Conservation (phyloP, 73 alveolate genomes). For the Paramecium caudatum region DNA sequence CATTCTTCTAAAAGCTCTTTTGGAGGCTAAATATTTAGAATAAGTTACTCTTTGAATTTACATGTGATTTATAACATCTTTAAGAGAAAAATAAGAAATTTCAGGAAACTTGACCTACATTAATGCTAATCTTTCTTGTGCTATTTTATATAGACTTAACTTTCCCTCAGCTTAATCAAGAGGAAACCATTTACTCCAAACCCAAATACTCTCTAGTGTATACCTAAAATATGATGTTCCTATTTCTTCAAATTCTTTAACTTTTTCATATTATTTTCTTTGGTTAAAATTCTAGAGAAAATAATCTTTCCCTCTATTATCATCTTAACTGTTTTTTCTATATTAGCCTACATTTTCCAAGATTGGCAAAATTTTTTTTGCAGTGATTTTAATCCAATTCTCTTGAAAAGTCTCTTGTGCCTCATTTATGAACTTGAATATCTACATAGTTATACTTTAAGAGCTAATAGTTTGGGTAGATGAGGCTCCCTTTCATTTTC, state of each 20-base stretch:
- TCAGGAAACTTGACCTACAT: conserved; percentile 25
- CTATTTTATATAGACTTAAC: neutral
- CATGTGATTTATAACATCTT: conserved; percentile 1
- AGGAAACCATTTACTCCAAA: conserved; percentile 72
- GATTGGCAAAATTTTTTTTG: neutral
- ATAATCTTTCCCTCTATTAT: neutral
- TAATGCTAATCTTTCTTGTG: neutral
- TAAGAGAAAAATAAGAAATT: neutral
- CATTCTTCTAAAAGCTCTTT: conserved; percentile 27
- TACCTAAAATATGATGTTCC: conserved; percentile 40
- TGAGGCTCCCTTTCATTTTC: neutral
- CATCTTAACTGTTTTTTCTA: neutral
- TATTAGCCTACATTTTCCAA: neutral
- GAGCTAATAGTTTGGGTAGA: neutral
- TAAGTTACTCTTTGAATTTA: neutral
- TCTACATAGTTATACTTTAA: neutral
- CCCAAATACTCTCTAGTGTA: conserved; percentile 59
- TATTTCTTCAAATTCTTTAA: neutral
- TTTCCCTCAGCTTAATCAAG: neutral
- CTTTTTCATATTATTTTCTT: neutral
- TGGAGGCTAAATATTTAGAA: neutral
- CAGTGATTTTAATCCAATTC: neutral
- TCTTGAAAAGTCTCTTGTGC: neutral
- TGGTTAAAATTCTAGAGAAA: neutral
- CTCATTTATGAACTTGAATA: neutral